phyloP scores from a whole-genome alignment of 768 basidiomycete genomes.

The Leccinum imitatum region DNA sequence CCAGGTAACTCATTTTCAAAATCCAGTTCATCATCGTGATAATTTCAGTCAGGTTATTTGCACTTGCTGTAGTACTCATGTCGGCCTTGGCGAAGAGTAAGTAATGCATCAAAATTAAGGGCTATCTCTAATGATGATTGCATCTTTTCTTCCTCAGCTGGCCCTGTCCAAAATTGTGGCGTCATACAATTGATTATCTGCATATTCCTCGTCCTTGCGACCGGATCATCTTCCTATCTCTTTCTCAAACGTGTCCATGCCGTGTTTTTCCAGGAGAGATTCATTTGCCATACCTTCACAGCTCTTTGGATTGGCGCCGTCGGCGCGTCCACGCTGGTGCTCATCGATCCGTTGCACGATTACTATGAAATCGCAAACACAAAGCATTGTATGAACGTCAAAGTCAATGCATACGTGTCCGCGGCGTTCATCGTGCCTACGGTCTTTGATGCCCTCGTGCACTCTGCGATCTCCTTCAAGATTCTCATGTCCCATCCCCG shows the following conservation, averaged over 20 bases:
- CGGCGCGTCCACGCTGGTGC: constrained; percentile 26
- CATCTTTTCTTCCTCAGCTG: constrained; percentile 12
- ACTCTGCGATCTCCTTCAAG: constrained; percentile 34
- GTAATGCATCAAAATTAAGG: neutral
- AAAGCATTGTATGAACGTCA: constrained; percentile 29
- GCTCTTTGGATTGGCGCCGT: constrained; percentile 34
- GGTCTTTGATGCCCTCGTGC: constrained; percentile 36
- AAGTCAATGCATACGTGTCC: constrained; percentile 24
- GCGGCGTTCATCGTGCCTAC: constrained; percentile 30
- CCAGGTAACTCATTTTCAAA: constrained; percentile 16
- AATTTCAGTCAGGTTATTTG: constrained; percentile 13
- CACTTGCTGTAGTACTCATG: constrained; percentile 20
- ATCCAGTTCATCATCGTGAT: constrained; percentile 4
- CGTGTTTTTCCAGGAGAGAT: constrained; percentile 26
- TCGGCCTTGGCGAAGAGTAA: too few relatives aligned
- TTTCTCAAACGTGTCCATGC: constrained; percentile 41
- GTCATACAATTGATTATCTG: constrained; percentile 16
- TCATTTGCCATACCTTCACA: constrained; percentile 26
- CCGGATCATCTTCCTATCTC: constrained; percentile 33
- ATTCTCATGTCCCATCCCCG: constrained; percentile 21
- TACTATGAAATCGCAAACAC: constrained; percentile 34
- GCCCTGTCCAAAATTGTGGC: constrained; percentile 23
- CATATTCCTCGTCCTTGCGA: constrained; percentile 21
- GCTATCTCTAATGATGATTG: neutral
- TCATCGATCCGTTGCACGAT: constrained; percentile 25